Conservation (phyloP, 768 basidiomycete genomes). For the Leccinellum luteum region DNA sequence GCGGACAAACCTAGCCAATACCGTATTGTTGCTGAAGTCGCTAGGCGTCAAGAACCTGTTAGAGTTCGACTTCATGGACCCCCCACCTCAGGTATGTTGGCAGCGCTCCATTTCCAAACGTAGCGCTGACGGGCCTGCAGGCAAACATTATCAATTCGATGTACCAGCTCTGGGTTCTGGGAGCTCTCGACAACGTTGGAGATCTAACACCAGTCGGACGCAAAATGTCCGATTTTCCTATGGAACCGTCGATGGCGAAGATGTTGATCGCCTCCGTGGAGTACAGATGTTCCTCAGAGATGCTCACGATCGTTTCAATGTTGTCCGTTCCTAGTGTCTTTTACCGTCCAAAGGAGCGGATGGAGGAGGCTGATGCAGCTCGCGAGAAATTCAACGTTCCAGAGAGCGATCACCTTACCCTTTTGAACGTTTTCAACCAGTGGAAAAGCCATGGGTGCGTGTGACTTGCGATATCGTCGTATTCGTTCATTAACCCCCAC, state of each 20-base stretch:
- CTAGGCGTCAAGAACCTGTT: slow-evolving; percentile 95
- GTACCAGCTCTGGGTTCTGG: slow-evolving; percentile 99
- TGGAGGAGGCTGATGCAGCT: slow-evolving; percentile 97
- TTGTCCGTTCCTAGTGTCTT: slow-evolving; percentile 97
- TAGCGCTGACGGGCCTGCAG: slow-evolving; percentile 35
- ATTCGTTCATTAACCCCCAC: slow-evolving; percentile 4
- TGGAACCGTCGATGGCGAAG: slow-evolving; percentile 99
- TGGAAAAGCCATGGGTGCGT: slow-evolving; percentile 95
- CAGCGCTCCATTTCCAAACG: background rate
- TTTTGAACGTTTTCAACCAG: slow-evolving; percentile 95
- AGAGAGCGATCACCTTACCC: slow-evolving; percentile 94
- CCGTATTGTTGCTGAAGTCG: slow-evolving; percentile 90
- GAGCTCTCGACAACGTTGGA: slow-evolving; percentile 96
- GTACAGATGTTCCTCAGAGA: slow-evolving; percentile 89
- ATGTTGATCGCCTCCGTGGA: slow-evolving; percentile 93
- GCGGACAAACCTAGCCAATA: slow-evolving; percentile 95
- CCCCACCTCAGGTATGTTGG: slow-evolving; percentile 85
- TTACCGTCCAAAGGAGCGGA: slow-evolving; percentile 93
- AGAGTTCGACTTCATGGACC: slow-evolving; percentile 99
- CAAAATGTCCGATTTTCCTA: slow-evolving; percentile 99
- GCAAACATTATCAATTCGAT: slow-evolving; percentile 98
- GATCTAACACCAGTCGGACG: slow-evolving; percentile 88
- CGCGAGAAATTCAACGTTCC: slow-evolving; percentile 98
- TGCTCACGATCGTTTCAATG: slow-evolving; percentile 99
- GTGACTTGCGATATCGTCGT: background rate